Conservation (phyloP, 78 protist species). For the Dictyostelium brefeldianum region DNA sequence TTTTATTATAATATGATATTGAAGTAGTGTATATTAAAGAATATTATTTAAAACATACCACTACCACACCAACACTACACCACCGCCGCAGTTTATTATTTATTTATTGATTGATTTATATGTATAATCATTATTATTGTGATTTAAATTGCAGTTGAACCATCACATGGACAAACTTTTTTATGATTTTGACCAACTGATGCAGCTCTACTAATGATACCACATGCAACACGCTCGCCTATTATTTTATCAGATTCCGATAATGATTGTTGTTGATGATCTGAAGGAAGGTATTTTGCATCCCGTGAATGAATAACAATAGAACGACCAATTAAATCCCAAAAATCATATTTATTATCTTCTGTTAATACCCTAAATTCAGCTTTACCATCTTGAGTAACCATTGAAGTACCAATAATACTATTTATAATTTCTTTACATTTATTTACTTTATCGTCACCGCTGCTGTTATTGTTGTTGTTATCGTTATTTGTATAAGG, state of each 20-base stretch:
- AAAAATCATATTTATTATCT: conserved; percentile 33
- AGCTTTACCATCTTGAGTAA: conserved; percentile 43
- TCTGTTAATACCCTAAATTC: conserved; percentile 51
- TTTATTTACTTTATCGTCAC: not conserved
- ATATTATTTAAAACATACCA: too few species aligned
- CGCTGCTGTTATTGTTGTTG: not conserved
- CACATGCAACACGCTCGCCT: conserved; percentile 54
- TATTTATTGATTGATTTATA: too few species aligned
- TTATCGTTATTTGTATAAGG: not conserved
- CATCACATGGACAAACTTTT: conserved; percentile 73
- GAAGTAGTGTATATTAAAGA: too few species aligned
- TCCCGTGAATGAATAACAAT: conserved; percentile 57
- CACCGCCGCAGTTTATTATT: not conserved
- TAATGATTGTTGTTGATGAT: not conserved
- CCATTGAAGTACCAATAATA: conserved; percentile 16
- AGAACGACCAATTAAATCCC: conserved; percentile 69
- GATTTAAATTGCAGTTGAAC: not conserved
- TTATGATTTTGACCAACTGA: conserved; percentile 64
- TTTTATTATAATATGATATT: too few species aligned
- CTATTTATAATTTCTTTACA: conserved; percentile 7
- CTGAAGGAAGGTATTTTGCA: not conserved
- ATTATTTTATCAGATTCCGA: not conserved
- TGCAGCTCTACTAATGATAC: conserved; percentile 74
- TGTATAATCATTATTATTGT: too few species aligned
- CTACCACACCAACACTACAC: too few species aligned